Base-by-base conservation (phyloP, 78 protist species). In the Protostelium mycophagum region DNA sequence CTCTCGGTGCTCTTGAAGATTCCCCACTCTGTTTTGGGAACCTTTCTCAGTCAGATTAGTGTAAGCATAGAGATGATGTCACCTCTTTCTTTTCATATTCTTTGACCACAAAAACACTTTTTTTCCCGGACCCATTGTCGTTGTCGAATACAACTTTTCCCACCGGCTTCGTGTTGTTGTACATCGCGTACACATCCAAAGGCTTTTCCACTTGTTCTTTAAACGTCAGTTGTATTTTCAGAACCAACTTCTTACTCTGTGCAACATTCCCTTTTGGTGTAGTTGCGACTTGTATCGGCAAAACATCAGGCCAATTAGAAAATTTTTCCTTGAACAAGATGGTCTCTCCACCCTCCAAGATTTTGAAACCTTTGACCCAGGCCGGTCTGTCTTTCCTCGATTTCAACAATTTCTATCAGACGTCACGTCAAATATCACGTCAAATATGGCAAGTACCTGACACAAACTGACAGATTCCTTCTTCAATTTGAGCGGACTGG, bases 251-350 rank as follows among this genome's bases (percentile, higher is more conserved):
- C 63, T 16, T 51, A 5, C 31, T 51, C 5, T 25, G 31, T 16
- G 73, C 5, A 34, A 83, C 10, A 34, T 28, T 28, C 34, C 34
- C 34, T 1, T 10, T 28, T 1, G 85, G 85, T 1, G 85, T 83
- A 34, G 85, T 1, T 5, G 85, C 85, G 34, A 31, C 10, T 28
- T 83, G 85, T 5, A 93, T 93, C 39, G 96, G 96, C 1, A 93
- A 35, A 91, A 93, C 90, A 29, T 92, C 96, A 36, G 96, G 96
- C 37, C 73, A 93, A 34, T 89, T 90, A 35, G 91, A 91, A 87
- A 93, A 93, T 35, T 93, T 93, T 83, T 93, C 94, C 37, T 93
- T 93, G 90, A 88, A 89, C 1, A 93, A 88, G 31, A 91, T 91
- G 85, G 89, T 88, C 88, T 93, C 96, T 84, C 94, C 92, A 73